A percentile compares a stretch with the other conserved stretches of the same genome.
Conservation (phyloP, 164 flowering plant species). For the Magnolia sinica region DNA sequence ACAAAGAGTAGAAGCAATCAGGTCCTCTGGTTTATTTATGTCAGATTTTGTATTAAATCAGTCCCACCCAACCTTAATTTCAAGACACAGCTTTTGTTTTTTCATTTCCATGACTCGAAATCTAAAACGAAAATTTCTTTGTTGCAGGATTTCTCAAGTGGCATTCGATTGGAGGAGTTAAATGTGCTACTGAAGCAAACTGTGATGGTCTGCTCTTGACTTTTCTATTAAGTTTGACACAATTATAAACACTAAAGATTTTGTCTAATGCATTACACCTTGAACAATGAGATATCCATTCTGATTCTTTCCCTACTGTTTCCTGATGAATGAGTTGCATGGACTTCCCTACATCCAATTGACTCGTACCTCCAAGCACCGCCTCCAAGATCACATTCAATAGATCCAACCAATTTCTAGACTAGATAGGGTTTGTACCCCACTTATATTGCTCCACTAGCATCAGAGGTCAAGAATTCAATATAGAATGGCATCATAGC, state of each 20-base stretch:
- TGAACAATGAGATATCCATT: no score
- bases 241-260: background rate
- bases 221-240: background rate
- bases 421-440: no score
- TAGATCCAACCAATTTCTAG: no score
- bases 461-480: no score
- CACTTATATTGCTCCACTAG: no score
- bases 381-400: no score
- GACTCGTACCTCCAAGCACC: no score
- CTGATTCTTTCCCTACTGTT: no score
- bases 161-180: conserved; percentile 84
- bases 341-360: no score
- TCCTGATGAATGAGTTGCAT: no score
- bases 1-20: background rate
- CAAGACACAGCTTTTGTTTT: conserved; percentile 7
- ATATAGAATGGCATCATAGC: no score
- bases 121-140: background rate
- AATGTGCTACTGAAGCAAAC: conserved; percentile 78
- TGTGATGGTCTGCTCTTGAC: conserved; percentile 67
- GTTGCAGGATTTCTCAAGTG: conserved; percentile 83
- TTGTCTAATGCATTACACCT: no score
- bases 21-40: background rate
- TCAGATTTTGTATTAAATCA: background rate
- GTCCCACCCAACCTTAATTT: background rate
- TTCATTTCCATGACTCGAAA: background rate